Base-by-base conservation (phyloP, 495 filamentous ascomycete species). In the Xylaria palmicola region DNA sequence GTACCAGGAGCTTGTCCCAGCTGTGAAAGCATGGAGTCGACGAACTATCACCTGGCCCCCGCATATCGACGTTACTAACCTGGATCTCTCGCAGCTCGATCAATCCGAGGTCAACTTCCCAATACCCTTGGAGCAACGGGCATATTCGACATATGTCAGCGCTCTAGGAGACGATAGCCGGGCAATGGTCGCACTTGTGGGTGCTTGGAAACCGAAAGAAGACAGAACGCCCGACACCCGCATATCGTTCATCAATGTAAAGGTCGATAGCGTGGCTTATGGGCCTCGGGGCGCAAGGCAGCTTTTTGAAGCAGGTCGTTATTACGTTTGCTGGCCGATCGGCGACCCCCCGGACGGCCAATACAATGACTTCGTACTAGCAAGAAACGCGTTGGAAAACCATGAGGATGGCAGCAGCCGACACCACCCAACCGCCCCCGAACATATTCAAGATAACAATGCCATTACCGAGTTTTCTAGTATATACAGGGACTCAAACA, bases 301-400 rank as follows among this genome's bases (percentile, higher is more conserved):
- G 34, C 55, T 57, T 6, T 10, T 20, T 6, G 10, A 27, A 0
- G 40, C 40, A 1, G 55, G 55, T 19, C 40, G 41, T 13, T 57
- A 57, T 17, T 48, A 30, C 4, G 19, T 57, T 17, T 45, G 40
- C 29, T 57, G 40, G 55, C 19, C 29, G 1, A n/a, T n/a, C 12
- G 26, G 8, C 13, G 37, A 17, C 9, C 9, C 26, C n/a, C 9
- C 41, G 2, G 2, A 26, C 19, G 27, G 48, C 19, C 10, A 27
- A 37, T 48, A 57, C 5, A 24, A 57, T 4, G 55, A 57, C 19
- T 36, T 57, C 8, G 41, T 57, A 7, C 12, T 57, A n/a, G 55
- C 55, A 27, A 45, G 7, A 6, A 57, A 45, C 27, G 10, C 26
- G 7, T 10, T 7, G 7, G 41, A 48, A 9, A 6, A 4, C 0